Evolutionary conservation across 2,329 filamentous ascomycete genomes (phyloP), one percentile per base, ranked within the genome.

Genomic region (Trichoderma cornu-damae): DNA sequence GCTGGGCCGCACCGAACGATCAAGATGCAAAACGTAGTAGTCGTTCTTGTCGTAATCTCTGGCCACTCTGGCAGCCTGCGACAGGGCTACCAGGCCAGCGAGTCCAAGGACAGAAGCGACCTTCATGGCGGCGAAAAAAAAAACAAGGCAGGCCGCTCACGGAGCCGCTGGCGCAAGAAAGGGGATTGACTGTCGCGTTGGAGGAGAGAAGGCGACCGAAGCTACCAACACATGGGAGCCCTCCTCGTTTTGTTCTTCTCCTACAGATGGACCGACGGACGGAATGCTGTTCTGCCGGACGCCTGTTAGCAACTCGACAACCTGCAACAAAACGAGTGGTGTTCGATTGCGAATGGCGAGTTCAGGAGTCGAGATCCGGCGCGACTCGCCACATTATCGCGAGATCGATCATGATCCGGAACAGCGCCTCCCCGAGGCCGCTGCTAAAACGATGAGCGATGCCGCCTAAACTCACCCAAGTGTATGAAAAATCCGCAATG

Each of bases 11-110:
- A 82, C 78, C 35, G 81, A 77, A 11, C 82, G 75, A 59, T 87
- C 83, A 67, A 99, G 81, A 63, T 96, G 89, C 46, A 99, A 79
- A 62, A 95, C 91, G 71, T 97, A 96, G 75, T 96, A 97, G 72
- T 99, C 93, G 73, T 91, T 84, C 37, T 82, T 79, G 49, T 88
- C 82, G 77, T 95, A 89, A 68, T 94, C 82, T 65, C 89, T 87
- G 61, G 79, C 75, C 49, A 78, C 75, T 43, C 83, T 70, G 44
- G 77, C 70, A 28, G 79, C 76, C 58, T 77, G 73, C 60, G 77
- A 72, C 67, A 79, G 66, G 59, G 72, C 73, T 60, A 79, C 74
- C 47, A 84, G 72, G 71, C 80, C 75, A 55, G 78, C 70, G 49
- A 83, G 74, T 70, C 79, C 75, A 58, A 87, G 67, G 52, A 83